Evolutionary conservation across 495 filamentous ascomycete species (phyloP).

Genomic region (Penicillium samsonianum): DNA sequence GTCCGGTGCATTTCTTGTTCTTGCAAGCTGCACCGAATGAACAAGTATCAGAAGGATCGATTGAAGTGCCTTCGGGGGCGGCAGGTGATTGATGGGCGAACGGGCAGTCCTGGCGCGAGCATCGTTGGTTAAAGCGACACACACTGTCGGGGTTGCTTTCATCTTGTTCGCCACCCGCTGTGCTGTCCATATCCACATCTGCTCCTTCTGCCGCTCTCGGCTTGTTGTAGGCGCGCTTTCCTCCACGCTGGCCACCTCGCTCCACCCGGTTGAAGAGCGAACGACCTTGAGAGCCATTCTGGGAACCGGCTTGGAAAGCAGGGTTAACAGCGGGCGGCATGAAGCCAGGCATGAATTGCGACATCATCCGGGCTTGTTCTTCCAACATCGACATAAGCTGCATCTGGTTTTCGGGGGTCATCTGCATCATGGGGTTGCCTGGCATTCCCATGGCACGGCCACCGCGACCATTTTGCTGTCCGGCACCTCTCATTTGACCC

Average conservation of each 20-base stretch:
- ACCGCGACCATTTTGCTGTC: constrained; percentile 49
- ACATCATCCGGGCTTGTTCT: constrained; percentile 86
- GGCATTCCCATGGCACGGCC: constrained; percentile 53
- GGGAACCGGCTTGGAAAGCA: constrained; percentile 53
- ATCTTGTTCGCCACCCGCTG: constrained; percentile 46
- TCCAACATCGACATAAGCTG: constrained; percentile 82
- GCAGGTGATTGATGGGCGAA: constrained; percentile 95
- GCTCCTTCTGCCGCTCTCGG: constrained; percentile 23
- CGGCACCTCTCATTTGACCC: constrained; percentile 71
- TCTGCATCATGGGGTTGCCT: constrained; percentile 54
- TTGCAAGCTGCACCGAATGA: constrained; percentile 88
- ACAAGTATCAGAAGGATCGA: constrained; percentile 81
- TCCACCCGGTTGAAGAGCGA: constrained; percentile 81
- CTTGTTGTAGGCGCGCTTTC: constrained; percentile 37
- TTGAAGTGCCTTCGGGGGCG: constrained; percentile 73
- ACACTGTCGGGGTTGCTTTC: constrained; percentile 52
- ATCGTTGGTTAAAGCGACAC: constrained; percentile 86
- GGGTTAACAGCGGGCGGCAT: constrained; percentile 55
- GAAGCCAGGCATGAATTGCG: constrained; percentile 58
- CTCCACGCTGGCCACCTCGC: constrained; percentile 40
- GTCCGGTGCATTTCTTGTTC: constrained; percentile 88
- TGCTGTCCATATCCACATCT: constrained; percentile 47
- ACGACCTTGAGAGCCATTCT: constrained; percentile 52
- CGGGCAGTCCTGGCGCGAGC: constrained; percentile 83
- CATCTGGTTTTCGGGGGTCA: constrained; percentile 71